These are phyloP conservation scores for Trichoderma atrobrunneum DNA, from an alignment of 2,329 filamentous ascomycete species.

Conservation along the genomic window DNA sequence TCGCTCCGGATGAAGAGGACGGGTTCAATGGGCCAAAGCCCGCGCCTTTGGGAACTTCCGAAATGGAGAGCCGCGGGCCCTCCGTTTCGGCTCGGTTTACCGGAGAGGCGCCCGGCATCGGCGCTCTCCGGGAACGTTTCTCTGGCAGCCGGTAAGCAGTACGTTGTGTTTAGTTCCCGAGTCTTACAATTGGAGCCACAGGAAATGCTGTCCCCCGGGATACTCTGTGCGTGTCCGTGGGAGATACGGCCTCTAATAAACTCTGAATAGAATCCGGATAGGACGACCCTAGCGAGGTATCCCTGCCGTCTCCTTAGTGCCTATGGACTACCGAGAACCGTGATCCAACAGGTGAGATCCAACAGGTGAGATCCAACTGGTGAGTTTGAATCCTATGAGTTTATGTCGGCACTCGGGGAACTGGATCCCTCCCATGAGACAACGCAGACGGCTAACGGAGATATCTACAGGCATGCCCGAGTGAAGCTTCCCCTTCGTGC, in stretches of 20 bases:
- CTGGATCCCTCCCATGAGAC: neutral
- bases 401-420: neutral
- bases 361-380: neutral
- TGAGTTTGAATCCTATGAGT: neutral
- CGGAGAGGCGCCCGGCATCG: slow-evolving; percentile 4
- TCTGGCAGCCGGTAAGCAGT: neutral
- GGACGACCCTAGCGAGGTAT: neutral
- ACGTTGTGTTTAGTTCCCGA: neutral
- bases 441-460: neutral
- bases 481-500: neutral
- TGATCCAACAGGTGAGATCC: neutral
- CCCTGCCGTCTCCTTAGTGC: neutral
- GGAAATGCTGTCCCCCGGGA: neutral
- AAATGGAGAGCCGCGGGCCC: neutral
- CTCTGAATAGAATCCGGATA: neutral
- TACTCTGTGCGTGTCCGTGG: neutral
- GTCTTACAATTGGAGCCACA: neutral
- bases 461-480: neutral
- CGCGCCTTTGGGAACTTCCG: neutral
- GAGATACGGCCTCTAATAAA: neutral
- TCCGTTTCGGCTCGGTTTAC: neutral
- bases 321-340: neutral
- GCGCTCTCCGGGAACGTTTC: neutral
- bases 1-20: neutral
- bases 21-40: neutral